A percentile compares a stretch with the other conserved stretches of the same genome.
Conservation (phyloP, 2,329 filamentous ascomycete species). For the Nannizziopsis barbatae region DNA sequence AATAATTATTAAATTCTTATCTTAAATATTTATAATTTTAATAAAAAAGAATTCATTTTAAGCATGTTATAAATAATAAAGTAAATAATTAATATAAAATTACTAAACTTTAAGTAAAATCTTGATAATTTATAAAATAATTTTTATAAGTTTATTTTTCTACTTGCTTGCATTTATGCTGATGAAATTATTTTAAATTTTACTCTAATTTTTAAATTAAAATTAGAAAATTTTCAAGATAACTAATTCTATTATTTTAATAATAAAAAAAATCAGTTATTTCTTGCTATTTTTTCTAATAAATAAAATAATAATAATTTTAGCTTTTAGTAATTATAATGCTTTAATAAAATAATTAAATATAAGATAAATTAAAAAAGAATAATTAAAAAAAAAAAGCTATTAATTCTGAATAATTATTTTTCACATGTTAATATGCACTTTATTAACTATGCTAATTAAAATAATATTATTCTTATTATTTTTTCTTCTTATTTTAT, state of each 20-base stretch:
- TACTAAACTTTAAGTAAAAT: not conserved
- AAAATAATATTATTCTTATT: too few relatives aligned
- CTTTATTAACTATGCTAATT: too few relatives aligned
- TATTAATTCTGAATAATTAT: too few relatives aligned
- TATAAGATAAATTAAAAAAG: too few relatives aligned
- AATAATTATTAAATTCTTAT: constrained; percentile 6
- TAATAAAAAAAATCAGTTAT: not conserved
- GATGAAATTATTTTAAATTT: too few relatives aligned
- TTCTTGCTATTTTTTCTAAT: constrained; percentile 8
- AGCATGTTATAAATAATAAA: constrained; percentile 1
- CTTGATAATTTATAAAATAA: not conserved
- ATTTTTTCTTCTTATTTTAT: too few relatives aligned
- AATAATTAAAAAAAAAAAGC: too few relatives aligned
- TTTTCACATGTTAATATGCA: too few relatives aligned
- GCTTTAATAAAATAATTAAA: too few relatives aligned
- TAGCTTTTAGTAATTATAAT: too few relatives aligned
- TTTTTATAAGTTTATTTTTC: not conserved
- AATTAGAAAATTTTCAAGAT: constrained; percentile 6
- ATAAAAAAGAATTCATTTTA: constrained; percentile 12
- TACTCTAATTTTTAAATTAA: constrained; percentile 5
- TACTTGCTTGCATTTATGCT: too few relatives aligned
- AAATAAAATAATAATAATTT: constrained; percentile 4
- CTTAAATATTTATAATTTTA: constrained; percentile 12
- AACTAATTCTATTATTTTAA: constrained; percentile 6
- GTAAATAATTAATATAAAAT: constrained; percentile 3